Evolutionary conservation across 352 stramenopile genomes (phyloP).

Genomic region (Aphanomyces cochlioides): DNA sequence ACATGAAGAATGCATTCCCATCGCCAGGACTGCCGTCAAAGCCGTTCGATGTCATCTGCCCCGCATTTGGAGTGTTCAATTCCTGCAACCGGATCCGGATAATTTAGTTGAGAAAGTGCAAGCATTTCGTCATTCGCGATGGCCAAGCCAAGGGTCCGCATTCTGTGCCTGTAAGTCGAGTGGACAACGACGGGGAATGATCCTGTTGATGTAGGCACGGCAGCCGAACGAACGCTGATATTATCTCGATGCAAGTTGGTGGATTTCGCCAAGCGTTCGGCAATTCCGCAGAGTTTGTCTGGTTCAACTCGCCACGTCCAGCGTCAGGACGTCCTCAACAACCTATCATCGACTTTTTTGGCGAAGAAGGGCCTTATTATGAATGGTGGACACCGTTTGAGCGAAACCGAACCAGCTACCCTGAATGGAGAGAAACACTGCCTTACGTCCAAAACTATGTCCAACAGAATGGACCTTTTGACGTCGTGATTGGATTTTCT

Average conservation of each 20-base stretch:
- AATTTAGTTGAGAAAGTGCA: neutral
- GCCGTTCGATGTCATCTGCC: no score
- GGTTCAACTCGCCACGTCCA: conserved; percentile 8
- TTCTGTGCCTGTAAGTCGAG: conserved; percentile 24
- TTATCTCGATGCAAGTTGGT: conserved; percentile 20
- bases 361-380: conserved; percentile 33
- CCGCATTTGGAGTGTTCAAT: no score
- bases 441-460: conserved; percentile 58
- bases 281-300: conserved; percentile 18
- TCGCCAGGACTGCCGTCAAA: no score
- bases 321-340: conserved; percentile 28
- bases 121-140: neutral
- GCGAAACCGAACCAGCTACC: conserved; percentile 6
- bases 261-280: conserved; percentile 25
- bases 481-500: conserved; percentile 79
- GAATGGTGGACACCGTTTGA: conserved; percentile 33
- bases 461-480: conserved; percentile 50
- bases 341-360: conserved; percentile 30
- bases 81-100: no score
- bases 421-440: conserved; percentile 30
- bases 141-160: conserved; percentile 13
- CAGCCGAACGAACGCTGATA: conserved; percentile 21
- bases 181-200: neutral
- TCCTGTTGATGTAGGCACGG: conserved; percentile 19
- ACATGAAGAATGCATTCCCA: no score